Base-by-base conservation (phyloP, 805 yeast genomes). In the Nakazawaea molendinolei region DNA sequence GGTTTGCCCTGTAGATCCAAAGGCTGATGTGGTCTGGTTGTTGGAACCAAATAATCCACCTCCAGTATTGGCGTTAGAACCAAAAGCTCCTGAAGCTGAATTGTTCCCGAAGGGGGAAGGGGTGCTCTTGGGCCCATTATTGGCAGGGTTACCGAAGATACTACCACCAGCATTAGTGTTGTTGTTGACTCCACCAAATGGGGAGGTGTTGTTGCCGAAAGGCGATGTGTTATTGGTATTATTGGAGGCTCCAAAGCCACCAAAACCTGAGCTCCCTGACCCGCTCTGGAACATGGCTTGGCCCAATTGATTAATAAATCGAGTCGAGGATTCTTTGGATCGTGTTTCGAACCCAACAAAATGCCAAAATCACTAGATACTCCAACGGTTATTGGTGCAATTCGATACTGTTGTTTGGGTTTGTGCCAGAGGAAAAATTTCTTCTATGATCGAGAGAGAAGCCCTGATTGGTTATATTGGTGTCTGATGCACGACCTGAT, bases 21-120 rank as follows among this genome's bases (percentile, higher is more conserved):
- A 71, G 16, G 72, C 63, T 2, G 75, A 64, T 10, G 66, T 46
- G 10, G 55, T 39, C 27, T 41, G 50, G 18, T 48, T 38, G 18
- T 32, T 38, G 13, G 49, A 40, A 8, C 69, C 68, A 16, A 60
- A 58, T 33, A 44, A 37, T 28, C 19, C 43, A 28, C 40, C 36
- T 23, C 9, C 37, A 39, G 48, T 39, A 31, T 25, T 38, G 29
- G 29, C 28, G 31, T 35, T 32, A 26, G 45, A 34, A 55, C 77
- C 74, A 55, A 72, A 70, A 20, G 64, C 54, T n/a, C 61, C 52
- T 12, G 56, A 46, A 23, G 55, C 51, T 30, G 50, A 33, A 23
- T 22, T 49, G 43, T 43, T 43, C 12, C 58, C 56, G 31, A 51
- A 51, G 3, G 54, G 42, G 8, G 42, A 39, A 30, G 31, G 33